Evolutionary conservation across 306 rosid genomes (phyloP).

Genomic region (Prunus padus): DNA sequence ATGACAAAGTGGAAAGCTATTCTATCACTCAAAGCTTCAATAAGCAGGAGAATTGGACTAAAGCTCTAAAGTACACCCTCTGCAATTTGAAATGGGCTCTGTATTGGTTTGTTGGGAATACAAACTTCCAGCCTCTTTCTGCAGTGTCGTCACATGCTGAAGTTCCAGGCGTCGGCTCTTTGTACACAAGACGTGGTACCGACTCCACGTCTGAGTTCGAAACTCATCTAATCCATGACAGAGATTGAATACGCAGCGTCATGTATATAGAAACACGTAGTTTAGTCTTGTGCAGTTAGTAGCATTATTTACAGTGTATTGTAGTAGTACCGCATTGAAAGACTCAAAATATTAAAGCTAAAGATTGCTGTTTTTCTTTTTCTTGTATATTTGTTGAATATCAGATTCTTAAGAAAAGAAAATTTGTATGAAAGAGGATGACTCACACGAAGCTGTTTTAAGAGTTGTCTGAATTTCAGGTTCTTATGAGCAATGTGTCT

Average conservation of each 20-base stretch:
- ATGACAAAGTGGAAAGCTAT: conserved; percentile 84
- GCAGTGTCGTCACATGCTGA: conserved; percentile 68
- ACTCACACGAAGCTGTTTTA: no score
- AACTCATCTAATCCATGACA: conserved; percentile 26
- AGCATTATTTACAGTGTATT: not conserved
- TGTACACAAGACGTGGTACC: conserved; percentile 46
- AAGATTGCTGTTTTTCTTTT: not conserved
- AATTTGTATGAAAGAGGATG: not conserved
- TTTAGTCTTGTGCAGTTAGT: conserved; percentile 23
- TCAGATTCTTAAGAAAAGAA: not conserved
- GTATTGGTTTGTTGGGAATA: conserved; percentile 94
- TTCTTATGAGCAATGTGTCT: not conserved
- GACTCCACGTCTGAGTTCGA: conserved; percentile 50
- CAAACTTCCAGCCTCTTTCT: conserved; percentile 85
- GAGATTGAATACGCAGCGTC: not conserved
- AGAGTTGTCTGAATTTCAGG: no score
- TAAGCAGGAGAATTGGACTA: conserved; percentile 96
- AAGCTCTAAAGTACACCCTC: conserved; percentile 95
- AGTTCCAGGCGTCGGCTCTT: conserved; percentile 59
- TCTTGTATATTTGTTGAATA: not conserved
- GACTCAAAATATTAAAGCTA: not conserved
- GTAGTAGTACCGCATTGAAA: not conserved
- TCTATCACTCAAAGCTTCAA: conserved; percentile 96
- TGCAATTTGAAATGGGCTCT: conserved; percentile 98
- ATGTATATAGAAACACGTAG: conserved; percentile 32